Evolutionary conservation across 805 yeast species (phyloP).

Genomic region (Monosporozyma aquatica): DNA sequence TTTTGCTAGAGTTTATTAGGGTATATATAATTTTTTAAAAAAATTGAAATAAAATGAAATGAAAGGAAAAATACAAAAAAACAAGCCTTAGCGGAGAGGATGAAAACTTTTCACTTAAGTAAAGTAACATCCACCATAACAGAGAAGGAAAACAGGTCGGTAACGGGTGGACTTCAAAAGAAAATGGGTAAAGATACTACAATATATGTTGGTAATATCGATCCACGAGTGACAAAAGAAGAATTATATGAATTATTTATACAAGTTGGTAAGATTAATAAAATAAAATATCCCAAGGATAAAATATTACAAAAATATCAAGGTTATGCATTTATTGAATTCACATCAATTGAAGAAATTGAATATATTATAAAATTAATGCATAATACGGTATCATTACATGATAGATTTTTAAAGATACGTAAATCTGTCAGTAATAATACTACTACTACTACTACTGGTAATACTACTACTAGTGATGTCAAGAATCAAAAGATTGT

Average conservation of each 20-base stretch:
- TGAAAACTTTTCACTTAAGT: too few species aligned
- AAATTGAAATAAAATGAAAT: too few species aligned
- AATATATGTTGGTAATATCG: conserved; percentile 75
- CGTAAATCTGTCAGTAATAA: conserved; percentile 31
- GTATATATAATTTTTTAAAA: too few species aligned
- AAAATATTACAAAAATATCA: conserved; percentile 60
- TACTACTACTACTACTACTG: conserved; percentile 7
- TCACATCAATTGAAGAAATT: conserved; percentile 49
- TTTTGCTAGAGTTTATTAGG: too few species aligned
- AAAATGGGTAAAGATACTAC: conserved; percentile 32
- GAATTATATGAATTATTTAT: conserved; percentile 72
- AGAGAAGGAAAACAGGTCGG: too few species aligned
- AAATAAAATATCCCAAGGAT: conserved; percentile 72
- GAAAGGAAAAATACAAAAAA: too few species aligned
- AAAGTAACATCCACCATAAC: too few species aligned
- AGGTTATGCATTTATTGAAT: conserved; percentile 85
- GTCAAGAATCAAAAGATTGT: conserved; percentile 14
- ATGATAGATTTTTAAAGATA: conserved; percentile 51
- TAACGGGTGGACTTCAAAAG: too few species aligned
- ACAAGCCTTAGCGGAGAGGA: too few species aligned
- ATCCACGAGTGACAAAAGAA: conserved; percentile 60
- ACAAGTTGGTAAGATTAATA: conserved; percentile 72
- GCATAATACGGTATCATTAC: conserved; percentile 46
- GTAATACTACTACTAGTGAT: conserved; percentile 15
- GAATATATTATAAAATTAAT: conserved; percentile 57